Evolutionary conservation across 2,329 filamentous ascomycete genomes (phyloP).

Genomic region (Dothidotthia symphoricarpi): DNA sequence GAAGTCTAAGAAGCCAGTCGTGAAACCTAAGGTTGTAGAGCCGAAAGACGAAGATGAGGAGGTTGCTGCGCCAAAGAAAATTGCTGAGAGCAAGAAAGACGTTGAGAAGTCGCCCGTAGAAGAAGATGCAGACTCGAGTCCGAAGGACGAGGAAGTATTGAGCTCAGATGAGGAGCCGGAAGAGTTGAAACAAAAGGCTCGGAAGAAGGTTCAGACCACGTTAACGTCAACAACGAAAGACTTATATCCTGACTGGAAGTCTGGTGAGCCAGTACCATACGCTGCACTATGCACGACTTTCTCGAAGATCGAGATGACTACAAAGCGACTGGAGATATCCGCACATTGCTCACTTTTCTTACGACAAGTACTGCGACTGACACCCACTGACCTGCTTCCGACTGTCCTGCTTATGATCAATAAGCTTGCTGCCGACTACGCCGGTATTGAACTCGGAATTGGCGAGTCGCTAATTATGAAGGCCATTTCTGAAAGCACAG

Average conservation of each 20-base stretch:
- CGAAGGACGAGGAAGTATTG: slow-evolving; percentile 40
- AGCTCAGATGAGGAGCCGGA: slow-evolving; percentile 66
- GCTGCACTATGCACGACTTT: slow-evolving; percentile 93
- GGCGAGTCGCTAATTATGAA: slow-evolving; percentile 99
- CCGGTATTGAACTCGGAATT: slow-evolving; percentile 95
- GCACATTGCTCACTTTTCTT: slow-evolving; percentile 89
- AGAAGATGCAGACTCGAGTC: slow-evolving; percentile 23
- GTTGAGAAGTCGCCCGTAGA: slow-evolving; percentile 21
- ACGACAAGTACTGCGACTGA: slow-evolving; percentile 88
- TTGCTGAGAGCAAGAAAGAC: slow-evolving; percentile 18
- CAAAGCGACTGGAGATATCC: slow-evolving; percentile 83
- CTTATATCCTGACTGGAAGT: slow-evolving; percentile 92
- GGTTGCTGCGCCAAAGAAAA: slow-evolving; percentile 13
- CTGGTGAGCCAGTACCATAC: slow-evolving; percentile 86
- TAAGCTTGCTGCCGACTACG: slow-evolving; percentile 94
- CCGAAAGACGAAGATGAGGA: slow-evolving; percentile 22
- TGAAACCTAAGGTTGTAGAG: slow-evolving; percentile 12
- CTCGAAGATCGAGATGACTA: slow-evolving; percentile 90
- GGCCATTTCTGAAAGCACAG: slow-evolving; percentile 91
- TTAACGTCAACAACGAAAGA: slow-evolving; percentile 69
- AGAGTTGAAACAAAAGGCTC: slow-evolving; percentile 68
- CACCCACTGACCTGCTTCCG: slow-evolving; percentile 80
- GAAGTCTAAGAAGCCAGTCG: slow-evolving; percentile 13
- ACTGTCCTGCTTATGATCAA: slow-evolving; percentile 96
- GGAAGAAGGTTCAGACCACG: slow-evolving; percentile 76